Conservation (phyloP, 73 alveolate species). For the Paramecium sonneborni region DNA sequence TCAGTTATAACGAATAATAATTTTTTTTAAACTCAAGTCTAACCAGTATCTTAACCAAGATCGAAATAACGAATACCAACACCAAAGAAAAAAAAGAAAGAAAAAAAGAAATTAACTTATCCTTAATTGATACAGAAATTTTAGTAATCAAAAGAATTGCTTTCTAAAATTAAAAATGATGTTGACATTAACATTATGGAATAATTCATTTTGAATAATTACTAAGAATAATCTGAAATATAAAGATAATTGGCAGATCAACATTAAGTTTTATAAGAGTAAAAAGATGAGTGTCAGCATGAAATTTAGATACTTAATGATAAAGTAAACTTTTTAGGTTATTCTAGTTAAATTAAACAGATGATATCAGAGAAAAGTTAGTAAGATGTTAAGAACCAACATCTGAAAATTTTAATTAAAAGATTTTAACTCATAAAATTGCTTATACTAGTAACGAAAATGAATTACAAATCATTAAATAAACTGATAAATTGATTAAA, state of each 20-base stretch:
- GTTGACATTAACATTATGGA: neutral
- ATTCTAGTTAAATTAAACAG: neutral
- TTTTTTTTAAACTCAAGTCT: neutral
- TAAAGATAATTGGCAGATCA: neutral
- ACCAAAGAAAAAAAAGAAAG: neutral
- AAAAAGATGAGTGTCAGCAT: neutral
- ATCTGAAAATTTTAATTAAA: neutral
- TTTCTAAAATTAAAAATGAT: slow-evolving; percentile 3
- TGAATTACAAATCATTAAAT: neutral
- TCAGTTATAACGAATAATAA: neutral
- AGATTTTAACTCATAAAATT: neutral
- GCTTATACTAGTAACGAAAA: slow-evolving; percentile 4
- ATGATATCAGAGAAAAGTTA: neutral
- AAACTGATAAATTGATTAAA: neutral
- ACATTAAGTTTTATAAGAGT: neutral
- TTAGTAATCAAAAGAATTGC: neutral
- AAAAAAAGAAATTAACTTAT: neutral
- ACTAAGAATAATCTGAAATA: neutral
- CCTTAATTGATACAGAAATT: neutral
- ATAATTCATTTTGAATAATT: neutral
- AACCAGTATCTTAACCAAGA: neutral
- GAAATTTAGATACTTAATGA: neutral
- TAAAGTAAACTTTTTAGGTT: neutral
- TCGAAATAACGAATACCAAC: neutral
- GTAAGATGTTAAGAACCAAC: neutral